Evolutionary conservation across 1,284 basidiomycete genomes (phyloP).

Genomic region (Hortiboletus rubellus): DNA sequence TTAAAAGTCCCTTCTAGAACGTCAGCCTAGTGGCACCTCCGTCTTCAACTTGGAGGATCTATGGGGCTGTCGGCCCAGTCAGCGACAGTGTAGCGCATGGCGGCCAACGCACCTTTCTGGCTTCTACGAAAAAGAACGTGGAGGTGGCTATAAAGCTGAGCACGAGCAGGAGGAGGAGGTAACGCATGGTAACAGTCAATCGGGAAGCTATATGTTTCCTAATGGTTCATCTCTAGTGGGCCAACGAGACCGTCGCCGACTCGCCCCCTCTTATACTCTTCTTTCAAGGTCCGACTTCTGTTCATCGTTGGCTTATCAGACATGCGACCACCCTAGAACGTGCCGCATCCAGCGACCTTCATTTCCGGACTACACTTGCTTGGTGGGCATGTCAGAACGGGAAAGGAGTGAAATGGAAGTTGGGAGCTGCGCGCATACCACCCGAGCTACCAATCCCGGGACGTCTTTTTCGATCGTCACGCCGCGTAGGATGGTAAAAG

Average conservation of each 20-base stretch:
- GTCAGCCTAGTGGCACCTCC: slow-evolving; percentile 4
- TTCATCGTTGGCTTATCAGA: slow-evolving; percentile 6
- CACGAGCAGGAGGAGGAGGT: slow-evolving; percentile 32
- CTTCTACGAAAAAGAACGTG: slow-evolving; percentile 35
- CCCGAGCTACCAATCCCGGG: not conserved
- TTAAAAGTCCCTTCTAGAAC: slow-evolving; percentile 29
- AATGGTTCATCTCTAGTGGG: slow-evolving; percentile 35
- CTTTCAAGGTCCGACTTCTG: slow-evolving; percentile 28
- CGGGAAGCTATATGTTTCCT: slow-evolving; percentile 10
- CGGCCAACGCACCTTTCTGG: slow-evolving; percentile 25
- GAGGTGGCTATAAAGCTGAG: slow-evolving; percentile 31
- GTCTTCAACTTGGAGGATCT: slow-evolving; percentile 18
- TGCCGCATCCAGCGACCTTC: slow-evolving; percentile 16
- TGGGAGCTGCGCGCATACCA: slow-evolving; percentile 1
- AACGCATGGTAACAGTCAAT: slow-evolving; percentile 21
- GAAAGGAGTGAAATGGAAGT: slow-evolving; percentile 22
- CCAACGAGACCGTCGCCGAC: slow-evolving; percentile 11
- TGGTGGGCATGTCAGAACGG: slow-evolving; percentile 2
- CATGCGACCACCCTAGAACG: slow-evolving; percentile 32
- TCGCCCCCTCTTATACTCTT: slow-evolving; percentile 25
- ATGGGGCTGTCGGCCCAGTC: slow-evolving; percentile 21
- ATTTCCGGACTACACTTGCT: slow-evolving; percentile 23
- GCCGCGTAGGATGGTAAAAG: not conserved
- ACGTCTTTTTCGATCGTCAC: slow-evolving; percentile 14
- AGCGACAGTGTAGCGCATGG: slow-evolving; percentile 1